Evolutionary conservation across 257 asterid genomes (phyloP).

Genomic region (Euphrasia confusa): DNA sequence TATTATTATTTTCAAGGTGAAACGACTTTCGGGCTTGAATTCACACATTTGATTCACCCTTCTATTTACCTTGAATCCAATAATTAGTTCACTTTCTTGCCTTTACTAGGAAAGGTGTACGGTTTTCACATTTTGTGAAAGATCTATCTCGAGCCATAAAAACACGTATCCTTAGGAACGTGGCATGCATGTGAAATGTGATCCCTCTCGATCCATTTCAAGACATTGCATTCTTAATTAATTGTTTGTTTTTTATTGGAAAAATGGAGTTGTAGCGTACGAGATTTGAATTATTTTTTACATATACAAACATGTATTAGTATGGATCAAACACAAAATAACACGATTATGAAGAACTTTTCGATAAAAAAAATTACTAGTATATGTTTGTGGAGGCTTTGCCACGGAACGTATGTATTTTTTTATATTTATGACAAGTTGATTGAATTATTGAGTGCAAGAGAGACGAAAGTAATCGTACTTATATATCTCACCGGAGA

Average conservation of each 20-base stretch:
- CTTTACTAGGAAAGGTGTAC: constrained; percentile 1
- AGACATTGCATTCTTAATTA: constrained; percentile 20
- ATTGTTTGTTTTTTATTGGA: background rate
- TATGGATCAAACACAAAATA: no score
- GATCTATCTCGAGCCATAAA: background rate
- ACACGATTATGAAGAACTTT: no score
- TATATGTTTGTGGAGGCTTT: no score
- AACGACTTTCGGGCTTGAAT: no score
- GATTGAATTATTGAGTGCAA: constrained; percentile 35
- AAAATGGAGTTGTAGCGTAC: no score
- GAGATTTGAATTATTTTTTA: no score
- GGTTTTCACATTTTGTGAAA: constrained; percentile 13
- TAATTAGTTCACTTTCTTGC: constrained; percentile 13
- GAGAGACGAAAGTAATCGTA: constrained; percentile 20
- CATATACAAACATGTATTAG: no score
- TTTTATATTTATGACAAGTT: constrained; percentile 14
- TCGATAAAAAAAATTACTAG: no score
- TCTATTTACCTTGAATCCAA: no score
- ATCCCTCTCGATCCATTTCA: constrained; percentile 28
- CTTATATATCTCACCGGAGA: constrained; percentile 14
- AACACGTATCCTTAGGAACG: constrained; percentile 33
- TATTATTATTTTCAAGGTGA: background rate
- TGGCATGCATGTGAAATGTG: constrained; percentile 34
- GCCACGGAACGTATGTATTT: background rate
- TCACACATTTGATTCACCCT: no score